Evolutionary conservation across 495 filamentous ascomycete species (phyloP).

Genomic region (Hypoxylon intermedium): DNA sequence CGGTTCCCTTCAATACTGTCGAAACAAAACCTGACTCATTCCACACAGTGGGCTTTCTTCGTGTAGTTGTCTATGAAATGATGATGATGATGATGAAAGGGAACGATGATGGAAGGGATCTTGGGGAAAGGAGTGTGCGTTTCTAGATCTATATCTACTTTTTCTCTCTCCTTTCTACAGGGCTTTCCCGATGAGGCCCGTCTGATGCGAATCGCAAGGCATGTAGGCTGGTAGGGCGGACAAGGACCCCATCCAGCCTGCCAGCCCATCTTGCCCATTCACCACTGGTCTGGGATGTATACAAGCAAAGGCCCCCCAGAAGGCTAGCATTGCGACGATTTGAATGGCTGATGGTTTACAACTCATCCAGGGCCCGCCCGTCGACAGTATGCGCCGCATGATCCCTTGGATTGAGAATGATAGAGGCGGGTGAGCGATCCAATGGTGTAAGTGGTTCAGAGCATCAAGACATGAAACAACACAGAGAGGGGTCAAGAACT

Average conservation of each 20-base stretch:
- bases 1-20: constrained; percentile 38
- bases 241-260: constrained; percentile 29
- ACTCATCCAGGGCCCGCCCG: constrained; percentile 33
- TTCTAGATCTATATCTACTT: constrained; percentile 41
- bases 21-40: constrained; percentile 34
- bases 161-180: constrained; percentile 24
- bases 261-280: constrained; percentile 33
- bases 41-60: constrained; percentile 33
- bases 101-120: constrained; percentile 36
- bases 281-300: constrained; percentile 21
- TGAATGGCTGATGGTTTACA: constrained; percentile 39
- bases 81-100: constrained; percentile 38
- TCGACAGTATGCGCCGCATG: constrained; percentile 41
- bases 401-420: constrained; percentile 34
- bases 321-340: constrained; percentile 29
- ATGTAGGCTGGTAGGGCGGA: not conserved
- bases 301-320: constrained; percentile 30
- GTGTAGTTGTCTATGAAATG: constrained; percentile 9
- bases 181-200: constrained; percentile 30
- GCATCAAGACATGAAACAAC: constrained; percentile 37
- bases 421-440: constrained; percentile 28
- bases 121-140: constrained; percentile 31
- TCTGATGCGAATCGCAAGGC: constrained; percentile 31
- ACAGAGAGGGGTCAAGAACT: constrained; percentile 31
- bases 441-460: constrained; percentile 39